Conservation (phyloP, 2,329 filamentous ascomycete genomes). For the Zelopaecilomyces penicillatus region DNA sequence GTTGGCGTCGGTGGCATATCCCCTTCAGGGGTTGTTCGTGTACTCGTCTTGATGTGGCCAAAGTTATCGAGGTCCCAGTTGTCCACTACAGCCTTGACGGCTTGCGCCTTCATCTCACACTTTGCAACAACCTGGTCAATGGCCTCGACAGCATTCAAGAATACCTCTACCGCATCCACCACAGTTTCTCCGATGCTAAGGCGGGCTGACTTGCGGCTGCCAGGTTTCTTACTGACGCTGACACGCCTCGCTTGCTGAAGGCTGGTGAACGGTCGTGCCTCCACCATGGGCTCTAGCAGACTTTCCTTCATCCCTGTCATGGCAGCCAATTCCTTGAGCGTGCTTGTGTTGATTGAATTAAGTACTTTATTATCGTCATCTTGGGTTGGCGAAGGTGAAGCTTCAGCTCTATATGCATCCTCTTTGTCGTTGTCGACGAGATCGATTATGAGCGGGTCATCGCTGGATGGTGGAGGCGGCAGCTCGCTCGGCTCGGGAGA, state of each 20-base stretch:
- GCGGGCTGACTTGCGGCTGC: conserved; percentile 37
- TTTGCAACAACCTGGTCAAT: conserved; percentile 73
- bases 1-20: conserved; percentile 35
- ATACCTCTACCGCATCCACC: conserved; percentile 51
- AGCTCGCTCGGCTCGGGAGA: conserved; percentile 14
- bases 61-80: conserved; percentile 42
- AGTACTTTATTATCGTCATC: conserved; percentile 48
- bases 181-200: conserved; percentile 44
- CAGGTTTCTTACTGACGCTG: conserved; percentile 40
- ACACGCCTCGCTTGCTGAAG: conserved; percentile 61
- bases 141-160: conserved; percentile 71
- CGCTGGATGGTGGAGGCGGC: conserved; percentile 20
- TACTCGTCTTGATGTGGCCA: conserved; percentile 30
- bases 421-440: conserved; percentile 33
- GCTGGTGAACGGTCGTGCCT: conserved; percentile 63
- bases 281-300: conserved; percentile 60
- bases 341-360: conserved; percentile 75
- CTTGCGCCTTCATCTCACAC: conserved; percentile 64
- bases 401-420: conserved; percentile 31
- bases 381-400: conserved; percentile 18
- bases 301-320: conserved; percentile 68
- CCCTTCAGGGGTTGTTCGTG: conserved; percentile 21
- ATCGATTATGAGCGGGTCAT: conserved; percentile 26
- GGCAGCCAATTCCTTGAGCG: conserved; percentile 67
- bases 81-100: conserved; percentile 37